These are phyloP conservation scores for Dichotomopilus funicola DNA, from an alignment of 2,329 filamentous ascomycete genomes.

Conservation along the genomic window DNA sequence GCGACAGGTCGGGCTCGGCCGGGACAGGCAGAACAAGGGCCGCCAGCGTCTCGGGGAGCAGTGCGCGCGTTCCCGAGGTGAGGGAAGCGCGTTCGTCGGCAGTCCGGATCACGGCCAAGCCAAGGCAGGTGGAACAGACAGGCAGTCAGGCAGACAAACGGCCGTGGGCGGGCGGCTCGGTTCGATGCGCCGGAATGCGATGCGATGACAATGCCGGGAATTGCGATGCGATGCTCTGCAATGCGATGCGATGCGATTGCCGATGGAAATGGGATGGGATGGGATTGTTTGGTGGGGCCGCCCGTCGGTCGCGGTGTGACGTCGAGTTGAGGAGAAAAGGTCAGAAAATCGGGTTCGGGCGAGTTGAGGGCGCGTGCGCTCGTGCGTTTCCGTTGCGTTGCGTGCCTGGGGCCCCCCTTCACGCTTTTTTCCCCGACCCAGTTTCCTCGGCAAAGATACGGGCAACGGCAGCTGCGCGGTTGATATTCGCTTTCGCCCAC, in stretches of 20 bases:
- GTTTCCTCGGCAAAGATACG: too few relatives aligned
- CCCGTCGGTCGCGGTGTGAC: constrained; percentile 11
- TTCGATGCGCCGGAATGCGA: too few relatives aligned
- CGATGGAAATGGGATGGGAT: constrained; percentile 2
- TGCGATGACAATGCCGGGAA: too few relatives aligned
- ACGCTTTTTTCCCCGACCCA: too few relatives aligned
- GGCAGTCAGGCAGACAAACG: too few relatives aligned
- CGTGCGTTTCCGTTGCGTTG: background rate
- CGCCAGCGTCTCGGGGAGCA: constrained; percentile 40
- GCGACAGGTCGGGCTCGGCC: constrained; percentile 49
- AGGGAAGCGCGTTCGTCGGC: constrained; percentile 28
- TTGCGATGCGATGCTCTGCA: too few relatives aligned
- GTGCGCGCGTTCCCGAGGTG: constrained; percentile 27
- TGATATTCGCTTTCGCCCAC: background rate
- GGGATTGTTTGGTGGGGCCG: constrained; percentile 1
- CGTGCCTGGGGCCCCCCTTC: too few relatives aligned
- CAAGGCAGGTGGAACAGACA: background rate
- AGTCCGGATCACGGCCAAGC: background rate
- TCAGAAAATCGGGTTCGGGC: constrained; percentile 4
- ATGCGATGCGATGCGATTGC: too few relatives aligned
- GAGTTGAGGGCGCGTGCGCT: constrained; percentile 1
- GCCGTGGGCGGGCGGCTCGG: too few relatives aligned
- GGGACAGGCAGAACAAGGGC: constrained; percentile 50
- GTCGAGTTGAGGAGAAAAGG: constrained; percentile 9
- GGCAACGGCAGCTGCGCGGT: too few relatives aligned